These are phyloP conservation scores for Mycena floridula DNA, from an alignment of 768 basidiomycete genomes.

Conservation along the genomic window DNA sequence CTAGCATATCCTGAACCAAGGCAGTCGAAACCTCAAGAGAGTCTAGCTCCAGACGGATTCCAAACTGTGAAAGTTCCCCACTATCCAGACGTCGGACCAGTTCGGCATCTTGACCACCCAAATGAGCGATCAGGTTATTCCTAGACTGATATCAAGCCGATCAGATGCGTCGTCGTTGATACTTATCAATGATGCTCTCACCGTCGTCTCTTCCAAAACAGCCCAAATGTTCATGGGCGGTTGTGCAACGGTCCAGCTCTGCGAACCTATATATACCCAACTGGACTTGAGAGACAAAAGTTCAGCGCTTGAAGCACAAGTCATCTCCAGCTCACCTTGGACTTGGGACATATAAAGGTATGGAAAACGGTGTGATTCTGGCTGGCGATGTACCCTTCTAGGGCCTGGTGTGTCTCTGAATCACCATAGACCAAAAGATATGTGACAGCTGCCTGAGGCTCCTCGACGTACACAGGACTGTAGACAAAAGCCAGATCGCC, in stretches of 20 bases:
- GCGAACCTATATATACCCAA: background rate
- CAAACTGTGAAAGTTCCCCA: background rate
- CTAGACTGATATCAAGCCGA: background rate
- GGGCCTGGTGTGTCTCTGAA: conserved; percentile 22
- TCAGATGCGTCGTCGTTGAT: background rate
- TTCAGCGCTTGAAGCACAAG: background rate
- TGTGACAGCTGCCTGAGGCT: conserved; percentile 20
- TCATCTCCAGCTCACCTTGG: background rate
- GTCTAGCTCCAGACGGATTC: background rate
- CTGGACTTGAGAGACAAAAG: background rate
- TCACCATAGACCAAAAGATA: conserved; percentile 52
- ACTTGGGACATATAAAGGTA: conserved; percentile 35
- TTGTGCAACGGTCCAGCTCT: too few species aligned
- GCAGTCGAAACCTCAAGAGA: background rate
- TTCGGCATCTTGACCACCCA: background rate
- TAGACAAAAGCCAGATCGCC: conserved; percentile 41
- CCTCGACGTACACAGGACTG: conserved; percentile 52
- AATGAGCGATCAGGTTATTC: background rate
- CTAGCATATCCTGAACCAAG: background rate
- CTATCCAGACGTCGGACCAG: background rate
- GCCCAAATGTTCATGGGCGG: background rate
- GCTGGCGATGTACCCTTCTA: conserved; percentile 26
- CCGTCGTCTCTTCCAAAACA: background rate
- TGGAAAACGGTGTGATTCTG: conserved; percentile 30
- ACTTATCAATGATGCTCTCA: background rate